Base-by-base conservation (phyloP, 2,329 filamentous ascomycete genomes). In the Xylaria sp. region DNA sequence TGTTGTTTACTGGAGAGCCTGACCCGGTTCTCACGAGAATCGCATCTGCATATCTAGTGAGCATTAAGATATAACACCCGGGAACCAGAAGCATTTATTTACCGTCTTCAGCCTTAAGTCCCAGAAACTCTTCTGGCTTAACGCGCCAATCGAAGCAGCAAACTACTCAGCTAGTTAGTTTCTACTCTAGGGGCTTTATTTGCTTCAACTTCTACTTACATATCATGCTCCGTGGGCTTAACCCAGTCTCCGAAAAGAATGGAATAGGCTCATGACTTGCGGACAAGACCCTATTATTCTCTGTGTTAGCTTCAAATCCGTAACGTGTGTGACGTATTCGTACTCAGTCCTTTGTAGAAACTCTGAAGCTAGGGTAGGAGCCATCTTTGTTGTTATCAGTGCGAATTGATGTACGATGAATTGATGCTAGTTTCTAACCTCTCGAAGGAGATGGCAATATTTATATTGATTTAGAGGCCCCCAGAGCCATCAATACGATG, bases 61-160 rank as follows among this genome's bases (percentile, higher is more conserved):
- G 39, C 19, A 42, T 27, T 27, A 27, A 17, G 27, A 11, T 32
- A 12, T 36, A 24, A 7, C 19, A 5, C 7, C 5, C 32, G 8
- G 8, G 19, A 17, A 6, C 12, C 8, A 4, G 6, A 48, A 17
- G 12, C 17, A 47, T n/a, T 47, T 47, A 47, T 47, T 47, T 51
- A 64, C 53, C 21, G 21, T 64, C 61, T 42, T 12, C 42, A 2
- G 36, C 11, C 2, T 42, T 58, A 9, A 64, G 53, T 9, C 32
- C 53, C 3, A 64, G 61, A 17, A 64, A 64, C 6, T 64, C 8
- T 9, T 57, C 61, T 24, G 61, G 61, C 7, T 51, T 32, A 19
- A 64, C 61, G 17, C 61, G 61, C 7, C 14, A 42, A 24, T 64
- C 61, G 19, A 64, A 57, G 51, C 60, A 63, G 39, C 60, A 63